These are phyloP conservation scores for Rhipidocladum racemiflorum DNA, from an alignment of 176 grass and related monocot genomes.

Conservation along the genomic window DNA sequence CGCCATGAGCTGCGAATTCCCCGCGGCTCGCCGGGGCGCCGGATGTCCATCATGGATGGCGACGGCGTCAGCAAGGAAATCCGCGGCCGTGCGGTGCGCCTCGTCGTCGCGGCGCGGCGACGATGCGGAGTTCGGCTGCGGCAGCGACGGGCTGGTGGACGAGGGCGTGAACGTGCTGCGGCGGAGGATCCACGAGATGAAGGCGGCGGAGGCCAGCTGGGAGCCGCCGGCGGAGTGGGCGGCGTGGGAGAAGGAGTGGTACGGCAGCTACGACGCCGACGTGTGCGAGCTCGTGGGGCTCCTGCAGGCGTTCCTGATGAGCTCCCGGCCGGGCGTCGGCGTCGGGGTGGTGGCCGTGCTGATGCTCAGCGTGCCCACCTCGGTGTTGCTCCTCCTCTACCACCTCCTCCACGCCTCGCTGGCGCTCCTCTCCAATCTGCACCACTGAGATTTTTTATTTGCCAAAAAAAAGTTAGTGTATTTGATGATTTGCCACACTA, in stretches of 20 bases:
- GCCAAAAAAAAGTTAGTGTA: too few species aligned
- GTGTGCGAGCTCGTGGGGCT: slow-evolving; percentile 37
- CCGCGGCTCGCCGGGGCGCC: neutral
- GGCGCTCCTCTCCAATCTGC: neutral
- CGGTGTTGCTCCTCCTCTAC: slow-evolving; percentile 29
- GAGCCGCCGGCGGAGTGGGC: slow-evolving; percentile 43
- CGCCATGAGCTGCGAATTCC: neutral
- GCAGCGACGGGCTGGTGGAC: slow-evolving; percentile 19
- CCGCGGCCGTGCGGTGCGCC: neutral
- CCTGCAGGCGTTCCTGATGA: slow-evolving; percentile 47
- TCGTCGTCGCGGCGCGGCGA: neutral
- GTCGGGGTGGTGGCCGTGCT: slow-evolving; percentile 37
- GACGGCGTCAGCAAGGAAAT: neutral
- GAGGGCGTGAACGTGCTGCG: slow-evolving; percentile 51
- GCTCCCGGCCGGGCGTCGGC: slow-evolving; percentile 41
- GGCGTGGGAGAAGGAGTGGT: slow-evolving; percentile 58
- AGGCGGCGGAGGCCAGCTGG: slow-evolving; percentile 41
- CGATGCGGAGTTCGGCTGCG: slow-evolving; percentile 18
- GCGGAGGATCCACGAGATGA: slow-evolving; percentile 49
- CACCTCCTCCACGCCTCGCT: slow-evolving; percentile 14
- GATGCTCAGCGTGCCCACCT: slow-evolving; percentile 39
- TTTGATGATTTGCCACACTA: too few species aligned
- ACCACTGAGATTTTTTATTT: neutral
- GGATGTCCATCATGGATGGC: neutral
- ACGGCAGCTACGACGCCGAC: slow-evolving; percentile 49